Evolutionary conservation across 371 early-diverging fungal genomes (phyloP), one percentile per base, ranked within the genome.

Genomic region (Actinomucor elegans): DNA sequence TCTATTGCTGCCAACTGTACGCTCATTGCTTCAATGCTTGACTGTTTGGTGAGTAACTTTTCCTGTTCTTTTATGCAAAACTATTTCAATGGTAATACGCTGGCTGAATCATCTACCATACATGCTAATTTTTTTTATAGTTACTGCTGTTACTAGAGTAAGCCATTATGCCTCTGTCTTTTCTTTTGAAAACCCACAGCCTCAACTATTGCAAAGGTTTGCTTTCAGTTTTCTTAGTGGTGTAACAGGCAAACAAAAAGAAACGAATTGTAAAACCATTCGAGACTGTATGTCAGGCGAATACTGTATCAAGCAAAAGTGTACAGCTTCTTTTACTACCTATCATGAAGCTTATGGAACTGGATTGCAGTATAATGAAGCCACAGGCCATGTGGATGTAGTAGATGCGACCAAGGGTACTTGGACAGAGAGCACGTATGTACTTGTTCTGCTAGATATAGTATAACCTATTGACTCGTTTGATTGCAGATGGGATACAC

Each of bases 271-370:
- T 26, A 1, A 59, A 29, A 67, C 65, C 0, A 72, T 72, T n/a
- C 35, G 52, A 21, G 69, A 77, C 26, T 77, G 80, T 52, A 23
- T 44, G 6, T 6, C 52, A 0, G 71, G 67, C 1, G 77, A 80
- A 54, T 80, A 67, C 21, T 85, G 86, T 43, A 71, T 80, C 14
- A 69, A 73, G 1, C 66, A 77, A 34, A 61, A 65, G 38, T 90
- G 90, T 52, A 62, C 81, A 10, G 29, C 53, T 20, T 66, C 79
- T 5, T 57, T 84, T 33, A 84, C 88, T 1, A 66, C 76, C 1
- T 81, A 80, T 46, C 91, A 92, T 66, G 79, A 81, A 41, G 86
- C 92, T 1, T 90, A 85, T 61, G 90, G 91, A 5, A 78, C 81
- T 7, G 92, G 92, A 4, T 55, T 92, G 24, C 65, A 75, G 12